Evolutionary conservation across 116 monocot species (phyloP), one percentile per base, ranked within the genome.

Genomic region (Thalassia testudinum): DNA sequence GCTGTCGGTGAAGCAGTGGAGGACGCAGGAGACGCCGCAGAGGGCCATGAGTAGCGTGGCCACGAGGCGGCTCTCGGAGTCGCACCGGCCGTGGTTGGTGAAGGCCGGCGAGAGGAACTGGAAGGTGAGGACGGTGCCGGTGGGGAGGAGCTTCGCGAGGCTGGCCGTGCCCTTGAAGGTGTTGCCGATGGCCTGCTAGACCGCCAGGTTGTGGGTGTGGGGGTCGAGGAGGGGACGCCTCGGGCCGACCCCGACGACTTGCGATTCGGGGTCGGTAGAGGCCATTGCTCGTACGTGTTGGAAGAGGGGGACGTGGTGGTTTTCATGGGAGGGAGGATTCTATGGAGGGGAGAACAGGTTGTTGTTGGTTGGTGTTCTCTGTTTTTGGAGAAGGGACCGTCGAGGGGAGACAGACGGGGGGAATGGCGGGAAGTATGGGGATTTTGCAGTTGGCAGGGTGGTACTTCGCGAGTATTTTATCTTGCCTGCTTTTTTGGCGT

Each of bases 1-100:
- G 58, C 81, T 91, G 56, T 91, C 85, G 29, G 70, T 76, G 66
- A 91, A 85, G 54, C 70, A 63, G 26, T 77, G 74, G 38, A 82
- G 3, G 40, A 85, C 66, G 63, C 78, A 85, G 0, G 71, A 69
- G 20, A 76, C 27, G 18, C 62, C 69, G 56, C 75, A 85, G 47
- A 91, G 47, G 11, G 51, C 60, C 3, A 86, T 61, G 17, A 91
- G 73, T 44, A n/a, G 24, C 0, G 62, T 54, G 19, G 78, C 73
- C 68, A 71, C 66, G 60, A 25, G 24, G 12, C 54, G 71, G 64
- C 38, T 65, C 12, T 42, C 58, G 12, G 16, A 15, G 8, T 57
- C 18, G 54, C 79, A 91, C 0, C 47, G 63, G 38, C 86, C 85
- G 19, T 47, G 44, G 59, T 76, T 67, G 42, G 74, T 60, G 61